Conservation (phyloP, 2,329 filamentous ascomycete genomes). For the Capronia americana region DNA sequence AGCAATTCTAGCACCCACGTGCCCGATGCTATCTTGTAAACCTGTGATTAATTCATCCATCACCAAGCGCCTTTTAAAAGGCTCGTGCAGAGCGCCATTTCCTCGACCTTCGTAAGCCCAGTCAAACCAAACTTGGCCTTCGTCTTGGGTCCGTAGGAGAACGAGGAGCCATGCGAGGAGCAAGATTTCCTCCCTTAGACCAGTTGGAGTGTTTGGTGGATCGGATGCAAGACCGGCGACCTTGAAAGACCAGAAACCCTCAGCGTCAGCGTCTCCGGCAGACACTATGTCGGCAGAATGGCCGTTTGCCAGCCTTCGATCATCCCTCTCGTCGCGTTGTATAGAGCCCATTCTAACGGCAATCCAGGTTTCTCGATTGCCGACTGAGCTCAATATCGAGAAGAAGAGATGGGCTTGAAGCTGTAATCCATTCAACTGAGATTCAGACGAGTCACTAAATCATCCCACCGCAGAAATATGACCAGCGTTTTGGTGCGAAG, state of each 20-base stretch:
- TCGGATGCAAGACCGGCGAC: constrained; percentile 42
- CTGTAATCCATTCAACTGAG: no score
- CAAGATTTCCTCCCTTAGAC: constrained; percentile 51
- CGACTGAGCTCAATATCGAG: not conserved
- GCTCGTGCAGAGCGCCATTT: constrained; percentile 33
- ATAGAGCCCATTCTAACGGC: constrained; percentile 11
- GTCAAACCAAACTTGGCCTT: constrained; percentile 47
- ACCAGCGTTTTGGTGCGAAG: not conserved
- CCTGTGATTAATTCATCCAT: constrained; percentile 46
- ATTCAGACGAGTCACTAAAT: not conserved
- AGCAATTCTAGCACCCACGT: constrained; percentile 42
- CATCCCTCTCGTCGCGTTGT: constrained; percentile 1
- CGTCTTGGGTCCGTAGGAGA: constrained; percentile 53
- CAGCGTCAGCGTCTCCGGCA: constrained; percentile 2
- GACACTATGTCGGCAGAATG: not conserved
- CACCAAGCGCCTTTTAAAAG: constrained; percentile 38
- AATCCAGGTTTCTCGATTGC: not conserved
- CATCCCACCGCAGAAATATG: not conserved
- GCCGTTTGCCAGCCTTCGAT: constrained; percentile 9
- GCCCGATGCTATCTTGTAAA: constrained; percentile 44
- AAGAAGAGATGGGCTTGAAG: not conserved
- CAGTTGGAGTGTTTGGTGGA: constrained; percentile 41
- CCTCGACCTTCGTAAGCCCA: constrained; percentile 46
- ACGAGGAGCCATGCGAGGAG: constrained; percentile 55
- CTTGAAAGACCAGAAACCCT: constrained; percentile 41